These are phyloP conservation scores for Perilla frutescens DNA, from an alignment of 257 asterid species.

Conservation along the genomic window DNA sequence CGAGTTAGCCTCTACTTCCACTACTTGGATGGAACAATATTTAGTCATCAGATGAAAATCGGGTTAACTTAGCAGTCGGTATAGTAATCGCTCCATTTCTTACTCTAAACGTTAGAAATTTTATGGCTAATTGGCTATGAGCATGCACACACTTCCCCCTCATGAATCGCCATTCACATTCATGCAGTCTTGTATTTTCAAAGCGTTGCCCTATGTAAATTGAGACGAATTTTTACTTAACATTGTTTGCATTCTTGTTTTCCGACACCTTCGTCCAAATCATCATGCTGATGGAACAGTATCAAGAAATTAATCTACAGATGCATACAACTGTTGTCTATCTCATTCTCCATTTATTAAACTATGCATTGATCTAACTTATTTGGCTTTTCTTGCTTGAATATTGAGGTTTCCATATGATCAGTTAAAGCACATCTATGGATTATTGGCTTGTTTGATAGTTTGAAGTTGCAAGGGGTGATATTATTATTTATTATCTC, in stretches of 20 bases:
- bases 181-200: not conserved
- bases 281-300: constrained; percentile 1
- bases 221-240: not conserved
- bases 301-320: not conserved
- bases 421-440: no score
- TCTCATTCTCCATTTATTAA: not conserved
- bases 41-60: constrained; percentile 2
- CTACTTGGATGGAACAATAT: not conserved
- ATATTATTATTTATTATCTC: no score
- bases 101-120: not conserved
- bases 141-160: not conserved
- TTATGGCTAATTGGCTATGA: constrained; percentile 14
- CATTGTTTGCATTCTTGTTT: not conserved
- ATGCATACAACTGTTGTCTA: not conserved
- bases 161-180: no score
- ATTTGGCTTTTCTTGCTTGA: not conserved
- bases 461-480: no score
- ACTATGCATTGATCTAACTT: not conserved
- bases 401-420: not conserved
- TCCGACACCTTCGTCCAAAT: not conserved
- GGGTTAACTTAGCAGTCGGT: not conserved
- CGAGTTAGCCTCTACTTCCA: constrained; percentile 13
- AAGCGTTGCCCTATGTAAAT: not conserved
- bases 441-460: no score
- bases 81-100: not conserved